Base-by-base conservation (phyloP, 164 flowering plant genomes). In the Protea cynaroides region DNA sequence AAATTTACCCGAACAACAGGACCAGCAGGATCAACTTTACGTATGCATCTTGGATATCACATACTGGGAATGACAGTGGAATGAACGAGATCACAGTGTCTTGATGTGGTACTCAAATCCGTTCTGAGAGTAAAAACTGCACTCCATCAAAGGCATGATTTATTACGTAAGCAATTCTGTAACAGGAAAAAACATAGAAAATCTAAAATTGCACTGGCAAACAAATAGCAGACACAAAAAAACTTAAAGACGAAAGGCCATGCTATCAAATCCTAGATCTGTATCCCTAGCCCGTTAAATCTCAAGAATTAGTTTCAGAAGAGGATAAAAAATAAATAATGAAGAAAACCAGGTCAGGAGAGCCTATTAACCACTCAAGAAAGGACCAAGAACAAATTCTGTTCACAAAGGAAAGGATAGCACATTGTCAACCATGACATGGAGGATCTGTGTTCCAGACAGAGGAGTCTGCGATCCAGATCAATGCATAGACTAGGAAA, bases 21-120 rank as follows among this genome's bases (percentile, higher is more conserved):
- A 22, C 14, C 25, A 29, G 43, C 25, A 56, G 23, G 46, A 56
- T 65, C 49, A 65, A 43, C 11, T 36, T 47, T 8, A 15, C 47
- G 22, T 56, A 53, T 55, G 52, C 43, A 43, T 34, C 34, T 56
- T 58, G 23, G 55, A 25, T 9, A 40, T 38, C 24, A 5, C 34
- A 29, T 29, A 29, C 38, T 38, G 34, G 18, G 59, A 22, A 7
- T 7, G 51, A 59, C 25, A 37, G 25, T 25, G 51, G 24, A 54
- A 56, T 19, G 29, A n/a, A n/a, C n/a, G n/a, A 46, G 23, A 44
- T 58, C 15, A 58, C 14, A 34, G 53, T n/a, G n/a, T 14, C 21
- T 22, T 14, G 55, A 60, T 21, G 36, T 63, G 66, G 57, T 51
- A 38, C 51, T 65, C 66, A 65, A 55, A 63, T 25, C 25, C 71